Conservation (phyloP, 371 early-diverging fungal species). For the Dichotomocladium elegans region DNA sequence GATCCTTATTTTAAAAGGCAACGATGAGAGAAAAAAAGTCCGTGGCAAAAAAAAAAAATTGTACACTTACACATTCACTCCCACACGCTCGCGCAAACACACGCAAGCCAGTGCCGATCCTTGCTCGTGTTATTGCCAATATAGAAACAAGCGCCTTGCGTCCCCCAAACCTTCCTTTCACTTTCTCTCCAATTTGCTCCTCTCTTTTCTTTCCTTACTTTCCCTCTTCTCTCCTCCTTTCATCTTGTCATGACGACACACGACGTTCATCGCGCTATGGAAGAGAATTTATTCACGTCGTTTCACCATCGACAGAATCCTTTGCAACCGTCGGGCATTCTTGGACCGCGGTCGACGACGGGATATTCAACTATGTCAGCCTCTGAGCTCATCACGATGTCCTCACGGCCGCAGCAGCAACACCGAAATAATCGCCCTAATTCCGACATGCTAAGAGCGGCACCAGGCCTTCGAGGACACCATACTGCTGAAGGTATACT, state of each 20-base stretch:
- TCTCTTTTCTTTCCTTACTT: conserved; percentile 3
- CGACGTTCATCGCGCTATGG: conserved; percentile 31
- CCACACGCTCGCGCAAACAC: too few relatives aligned
- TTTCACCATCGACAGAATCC: conserved; percentile 27
- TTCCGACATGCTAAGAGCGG: conserved; percentile 2
- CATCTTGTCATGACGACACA: conserved; percentile 20
- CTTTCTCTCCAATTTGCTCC: conserved; percentile 13
- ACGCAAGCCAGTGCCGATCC: conserved; percentile 2
- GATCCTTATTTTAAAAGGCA: neutral
- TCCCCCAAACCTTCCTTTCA: conserved; percentile 5
- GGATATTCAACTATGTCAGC: conserved; percentile 29
- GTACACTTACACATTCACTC: too few relatives aligned
- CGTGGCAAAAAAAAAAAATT: conserved; percentile 7
- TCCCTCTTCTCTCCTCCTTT: conserved; percentile 9
- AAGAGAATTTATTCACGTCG: conserved; percentile 28
- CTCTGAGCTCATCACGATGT: conserved; percentile 26
- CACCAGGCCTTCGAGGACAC: conserved; percentile 14
- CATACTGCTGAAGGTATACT: conserved; percentile 35
- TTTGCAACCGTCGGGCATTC: conserved; percentile 3
- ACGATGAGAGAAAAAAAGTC: neutral
- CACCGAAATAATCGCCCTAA: neutral
- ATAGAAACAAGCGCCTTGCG: neutral
- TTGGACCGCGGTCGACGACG: conserved; percentile 6
- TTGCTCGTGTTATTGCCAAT: neutral
- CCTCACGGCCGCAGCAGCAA: neutral